Base-by-base conservation (phyloP, 108 stramenopile genomes). In the Hondaea fermentalgiana region DNA sequence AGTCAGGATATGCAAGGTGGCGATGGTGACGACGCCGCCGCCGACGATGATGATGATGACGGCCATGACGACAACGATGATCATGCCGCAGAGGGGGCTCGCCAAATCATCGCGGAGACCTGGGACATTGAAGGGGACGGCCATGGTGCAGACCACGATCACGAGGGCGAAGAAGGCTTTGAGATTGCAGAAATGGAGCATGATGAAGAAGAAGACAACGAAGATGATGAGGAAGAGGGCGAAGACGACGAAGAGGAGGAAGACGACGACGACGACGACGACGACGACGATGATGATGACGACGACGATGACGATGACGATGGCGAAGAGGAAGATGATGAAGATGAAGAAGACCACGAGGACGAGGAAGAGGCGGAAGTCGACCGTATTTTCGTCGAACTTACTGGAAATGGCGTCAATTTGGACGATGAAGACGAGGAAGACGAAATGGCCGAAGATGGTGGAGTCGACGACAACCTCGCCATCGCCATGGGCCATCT, bases 131-230 rank as follows among this genome's bases (percentile, higher is more conserved):
- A 90, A 10, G 93, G 35, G 35, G 35, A 0, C 35, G 35, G 35
- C 35, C 35, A 35, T 35, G 35, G 35, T 35, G 35, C 35, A 35
- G 93, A 92, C 5, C 76, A 90, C 51, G 92, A 60, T 59, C 91
- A 91, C 0, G 88, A 88, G 60, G 47, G 72, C 57, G 76, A 51
- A 23, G 93, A 92, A 14, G 91, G 51, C 88, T 60, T 51, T 90
- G 91, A 23, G 88, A 89, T 42, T 83, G 88, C 35, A 35, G 35
- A 35, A 35, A 0, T 45, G 90, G 88, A 14, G 28, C 91, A 92
- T 21, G 94, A 94, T 45, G 91, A 92, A 57, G 91, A 92, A 57
- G 91, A 92, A 14, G 93, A 93, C 5, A 90, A 92, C 4, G 92
- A 90, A 21, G 87, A 45, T 12, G 69, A 60, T 19, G 90, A 90